Conservation (phyloP, 2,329 filamentous ascomycete species). For the Coleophoma crateriformis region DNA sequence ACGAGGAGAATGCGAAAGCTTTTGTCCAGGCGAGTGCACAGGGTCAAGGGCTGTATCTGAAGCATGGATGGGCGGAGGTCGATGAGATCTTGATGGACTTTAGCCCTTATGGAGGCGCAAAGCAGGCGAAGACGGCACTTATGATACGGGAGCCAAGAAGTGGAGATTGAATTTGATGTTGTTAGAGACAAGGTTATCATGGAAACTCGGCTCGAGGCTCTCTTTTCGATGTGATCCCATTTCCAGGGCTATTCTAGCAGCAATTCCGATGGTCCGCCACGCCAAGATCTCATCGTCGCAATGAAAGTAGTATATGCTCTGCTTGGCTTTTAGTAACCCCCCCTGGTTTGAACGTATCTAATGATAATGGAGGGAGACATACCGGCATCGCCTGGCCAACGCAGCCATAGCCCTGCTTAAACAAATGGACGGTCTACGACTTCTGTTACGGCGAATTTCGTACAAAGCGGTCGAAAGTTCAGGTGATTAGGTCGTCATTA, state of each 20-base stretch:
- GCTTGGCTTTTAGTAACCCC: slow-evolving; percentile 33
- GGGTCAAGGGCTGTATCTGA: slow-evolving; percentile 3
- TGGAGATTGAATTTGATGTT: slow-evolving; percentile 20
- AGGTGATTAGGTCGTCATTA: too few species aligned
- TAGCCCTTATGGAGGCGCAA: slow-evolving; percentile 2
- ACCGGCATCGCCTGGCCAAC: not conserved
- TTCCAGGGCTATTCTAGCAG: slow-evolving; percentile 72
- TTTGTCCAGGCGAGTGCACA: slow-evolving; percentile 1
- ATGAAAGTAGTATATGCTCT: slow-evolving; percentile 78
- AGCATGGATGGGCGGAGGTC: slow-evolving; percentile 2
- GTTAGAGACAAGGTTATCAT: slow-evolving; percentile 44
- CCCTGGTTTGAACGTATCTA: not conserved
- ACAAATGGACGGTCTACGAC: too few species aligned
- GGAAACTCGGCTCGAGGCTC: slow-evolving; percentile 64
- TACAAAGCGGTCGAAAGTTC: too few species aligned
- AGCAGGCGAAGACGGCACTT: not conserved
- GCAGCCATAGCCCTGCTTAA: too few species aligned
- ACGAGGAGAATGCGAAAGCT: slow-evolving; percentile 1
- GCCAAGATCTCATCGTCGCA: slow-evolving; percentile 80
- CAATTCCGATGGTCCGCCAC: slow-evolving; percentile 82
- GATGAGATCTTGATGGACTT: slow-evolving; percentile 3
- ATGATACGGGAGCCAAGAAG: slow-evolving; percentile 26
- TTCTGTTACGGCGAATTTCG: too few species aligned
- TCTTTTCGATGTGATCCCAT: slow-evolving; percentile 72
- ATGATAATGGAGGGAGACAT: not conserved